Base-by-base conservation (phyloP, 371 early-diverging fungal species). In the Mucor mucedo region DNA sequence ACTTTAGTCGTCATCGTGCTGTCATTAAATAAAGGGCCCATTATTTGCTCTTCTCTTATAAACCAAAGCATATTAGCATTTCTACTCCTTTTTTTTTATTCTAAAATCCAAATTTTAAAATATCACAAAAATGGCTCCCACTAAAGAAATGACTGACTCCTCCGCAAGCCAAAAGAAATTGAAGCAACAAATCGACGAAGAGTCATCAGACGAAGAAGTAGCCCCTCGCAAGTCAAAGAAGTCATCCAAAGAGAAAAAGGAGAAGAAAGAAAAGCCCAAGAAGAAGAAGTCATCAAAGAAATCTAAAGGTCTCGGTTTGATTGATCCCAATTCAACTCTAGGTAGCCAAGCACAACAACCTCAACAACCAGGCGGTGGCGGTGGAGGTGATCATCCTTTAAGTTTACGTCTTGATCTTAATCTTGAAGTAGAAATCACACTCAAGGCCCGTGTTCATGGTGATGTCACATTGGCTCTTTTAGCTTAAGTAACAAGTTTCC, bases 361-460 rank as follows among this genome's bases (percentile, higher is more conserved):
- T 33, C 52, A 58, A 55, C 55, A 59, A 41, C 32, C 29, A 28
- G 63, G 62, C 3, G 68, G 58, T 5, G 63, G 68, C 38, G 68
- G 60, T 10, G 55, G 44, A 0, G 52, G 52, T 50, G 44, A 40
- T 33, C 35, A 68, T 1, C 69, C 72, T 13, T 50, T 72, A 11
- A 69, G 69, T 59, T 60, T 73, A 30, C 66, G 73, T 52, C 58
- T 73, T 45, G 73, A 73, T 52, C 66, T 73, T 44, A 73, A 73
- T 32, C 56, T 73, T 27, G 73, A 73, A n/a, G 66, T 73, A n/a
- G 73, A 73, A 49, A 66, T 73, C 40, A 66, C 66, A 40, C 42
- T 73, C n/a, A 73, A 73, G 40, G 73, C 73, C 7, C 39, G 66
- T 33, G 66, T 73, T 3, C 73, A 73, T 45, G 73, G 73, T 60